phyloP scores from a whole-genome alignment of 2,329 filamentous ascomycete genomes.

The Magnaporthiopsis poae region DNA sequence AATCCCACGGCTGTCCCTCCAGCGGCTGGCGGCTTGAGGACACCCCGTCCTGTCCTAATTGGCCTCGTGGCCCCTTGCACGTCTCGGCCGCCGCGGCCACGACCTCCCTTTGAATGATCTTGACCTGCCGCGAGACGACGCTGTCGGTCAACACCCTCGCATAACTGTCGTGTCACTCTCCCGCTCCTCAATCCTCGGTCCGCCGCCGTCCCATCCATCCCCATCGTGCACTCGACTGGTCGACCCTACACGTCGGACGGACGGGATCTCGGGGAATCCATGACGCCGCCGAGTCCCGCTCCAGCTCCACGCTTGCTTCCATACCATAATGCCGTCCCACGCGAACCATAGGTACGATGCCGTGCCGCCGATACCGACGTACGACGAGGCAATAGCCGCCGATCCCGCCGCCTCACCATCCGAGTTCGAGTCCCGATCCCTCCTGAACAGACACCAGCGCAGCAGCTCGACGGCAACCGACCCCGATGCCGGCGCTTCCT shows the following conservation, averaged over 20 bases:
- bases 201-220: background rate
- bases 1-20: background rate
- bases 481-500: constrained; percentile 16
- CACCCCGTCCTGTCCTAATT: background rate
- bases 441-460: constrained; percentile 47
- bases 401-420: constrained; percentile 43
- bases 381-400: constrained; percentile 67
- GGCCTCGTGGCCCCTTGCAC: background rate
- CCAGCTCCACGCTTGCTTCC: background rate
- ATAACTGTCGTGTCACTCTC: background rate
- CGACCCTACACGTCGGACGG: background rate
- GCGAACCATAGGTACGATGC: constrained; percentile 50
- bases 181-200: background rate
- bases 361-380: constrained; percentile 69
- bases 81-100: background rate
- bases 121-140: background rate
- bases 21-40: background rate
- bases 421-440: constrained; percentile 67
- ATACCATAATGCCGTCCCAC: constrained; percentile 30
- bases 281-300: background rate
- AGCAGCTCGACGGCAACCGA: constrained; percentile 25
- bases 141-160: background rate
- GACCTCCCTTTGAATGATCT: background rate
- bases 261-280: background rate
- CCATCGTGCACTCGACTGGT: background rate